phyloP scores from a whole-genome alignment of 208 protist genomes.

The Lotmaria passim region DNA sequence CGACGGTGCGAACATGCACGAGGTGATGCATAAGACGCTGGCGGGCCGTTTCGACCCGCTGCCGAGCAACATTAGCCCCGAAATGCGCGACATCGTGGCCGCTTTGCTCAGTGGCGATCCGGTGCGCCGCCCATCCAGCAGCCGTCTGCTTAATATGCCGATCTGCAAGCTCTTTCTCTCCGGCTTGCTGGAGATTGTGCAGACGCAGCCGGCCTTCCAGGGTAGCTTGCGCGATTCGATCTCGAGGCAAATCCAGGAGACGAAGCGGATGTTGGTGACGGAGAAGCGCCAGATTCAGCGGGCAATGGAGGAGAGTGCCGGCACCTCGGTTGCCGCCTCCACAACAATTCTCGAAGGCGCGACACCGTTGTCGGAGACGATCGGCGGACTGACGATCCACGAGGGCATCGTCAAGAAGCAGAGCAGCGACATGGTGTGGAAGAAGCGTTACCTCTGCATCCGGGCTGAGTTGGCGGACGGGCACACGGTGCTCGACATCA shows the following conservation, averaged over 20 bases:
- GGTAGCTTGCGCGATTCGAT: conserved; percentile 64
- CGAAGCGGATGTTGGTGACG: conserved; percentile 59
- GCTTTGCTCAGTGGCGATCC: conserved; percentile 65
- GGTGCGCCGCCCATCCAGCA: conserved; percentile 57
- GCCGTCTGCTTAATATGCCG: conserved; percentile 67
- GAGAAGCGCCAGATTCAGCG: conserved; percentile 50
- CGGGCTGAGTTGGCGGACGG: conserved; percentile 64
- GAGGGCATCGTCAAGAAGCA: conserved; percentile 76
- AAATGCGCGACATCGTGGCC: conserved; percentile 66
- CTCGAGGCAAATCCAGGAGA: conserved; percentile 60
- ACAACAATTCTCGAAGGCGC: conserved; percentile 76
- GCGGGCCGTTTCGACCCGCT: conserved; percentile 58
- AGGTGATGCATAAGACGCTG: conserved; percentile 80
- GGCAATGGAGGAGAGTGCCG: conserved; percentile 63
- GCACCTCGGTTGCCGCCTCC: conserved; percentile 44
- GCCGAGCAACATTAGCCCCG: conserved; percentile 50
- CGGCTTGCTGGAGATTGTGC: conserved; percentile 76
- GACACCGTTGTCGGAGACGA: conserved; percentile 49
- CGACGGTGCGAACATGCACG: conserved; percentile 71
- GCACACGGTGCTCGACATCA: conserved; percentile 47
- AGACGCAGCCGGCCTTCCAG: conserved; percentile 67
- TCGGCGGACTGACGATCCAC: conserved; percentile 63
- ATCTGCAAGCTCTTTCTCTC: conserved; percentile 83
- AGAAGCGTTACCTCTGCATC: conserved; percentile 81
- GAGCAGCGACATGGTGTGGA: conserved; percentile 80